Evolutionary conservation across 2,329 filamentous ascomycete genomes (phyloP).

Genomic region (Alternaria sp.): DNA sequence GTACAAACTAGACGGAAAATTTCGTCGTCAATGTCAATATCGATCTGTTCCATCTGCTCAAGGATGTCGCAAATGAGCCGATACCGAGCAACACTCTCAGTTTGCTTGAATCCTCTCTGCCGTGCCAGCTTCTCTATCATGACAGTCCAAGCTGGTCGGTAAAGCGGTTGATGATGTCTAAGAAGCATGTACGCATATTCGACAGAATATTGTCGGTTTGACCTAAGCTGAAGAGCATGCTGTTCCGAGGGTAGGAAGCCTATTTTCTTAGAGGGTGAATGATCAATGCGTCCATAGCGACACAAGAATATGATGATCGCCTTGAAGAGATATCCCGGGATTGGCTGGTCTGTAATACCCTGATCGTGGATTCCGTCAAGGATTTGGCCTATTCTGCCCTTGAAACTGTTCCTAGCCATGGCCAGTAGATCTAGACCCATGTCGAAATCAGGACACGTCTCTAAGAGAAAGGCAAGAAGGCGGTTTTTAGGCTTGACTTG

Average conservation of each 20-base stretch:
- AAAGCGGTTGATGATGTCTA: conserved; percentile 30
- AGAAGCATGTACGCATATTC: conserved; percentile 46
- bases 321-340: conserved; percentile 40
- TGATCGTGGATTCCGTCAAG: conserved; percentile 30
- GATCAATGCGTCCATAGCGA: conserved; percentile 38
- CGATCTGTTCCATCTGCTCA: conserved; percentile 36
- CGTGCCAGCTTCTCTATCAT: conserved; percentile 39
- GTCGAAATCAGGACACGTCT: conserved; percentile 41
- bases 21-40: conserved; percentile 48
- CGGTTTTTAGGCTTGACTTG: conserved; percentile 60
- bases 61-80: conserved; percentile 36
- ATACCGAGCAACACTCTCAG: conserved; percentile 31
- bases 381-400: conserved; percentile 35
- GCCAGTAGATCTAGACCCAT: conserved; percentile 33
- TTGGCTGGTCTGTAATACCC: conserved; percentile 9
- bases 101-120: conserved; percentile 9
- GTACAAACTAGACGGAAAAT: conserved; percentile 47
- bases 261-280: conserved; percentile 11
- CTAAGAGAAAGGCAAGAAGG: conserved; percentile 66
- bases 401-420: conserved; percentile 25
- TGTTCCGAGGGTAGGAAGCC: conserved; percentile 22
- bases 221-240: conserved; percentile 30
- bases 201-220: conserved; percentile 37
- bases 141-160: conserved; percentile 44
- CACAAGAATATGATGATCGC: conserved; percentile 47